Percentiles rank a stretch among this genome's conserved stretches.
phyloP scores from a whole-genome alignment of 345 rosid genomes.

The Alliaria petiolata region DNA sequence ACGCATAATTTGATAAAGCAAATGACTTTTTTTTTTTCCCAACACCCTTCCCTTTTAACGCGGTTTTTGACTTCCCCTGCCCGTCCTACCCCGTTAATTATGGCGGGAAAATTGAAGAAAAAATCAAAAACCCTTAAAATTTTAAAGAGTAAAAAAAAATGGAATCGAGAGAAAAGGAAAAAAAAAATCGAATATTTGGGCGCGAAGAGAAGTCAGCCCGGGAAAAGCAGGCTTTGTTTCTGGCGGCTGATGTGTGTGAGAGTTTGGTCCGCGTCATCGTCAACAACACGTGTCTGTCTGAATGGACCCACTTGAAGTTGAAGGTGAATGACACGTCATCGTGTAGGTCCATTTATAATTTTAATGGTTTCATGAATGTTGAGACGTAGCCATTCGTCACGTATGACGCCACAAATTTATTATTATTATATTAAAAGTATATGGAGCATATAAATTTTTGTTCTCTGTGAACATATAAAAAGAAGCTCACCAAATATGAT shows the following conservation, averaged over 20 bases:
- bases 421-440: no score
- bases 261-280: constrained; percentile 11
- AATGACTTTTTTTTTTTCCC: not conserved
- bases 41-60: not conserved
- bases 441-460: no score
- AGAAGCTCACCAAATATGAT: no score
- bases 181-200: not conserved
- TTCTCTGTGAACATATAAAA: no score
- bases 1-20: not conserved
- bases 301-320: not conserved
- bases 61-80: constrained; percentile 17
- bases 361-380: constrained; percentile 14
- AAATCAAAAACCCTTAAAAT: not conserved
- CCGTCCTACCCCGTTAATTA: constrained; percentile 10
- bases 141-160: no score
- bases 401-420: constrained; percentile 5
- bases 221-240: constrained; percentile 10
- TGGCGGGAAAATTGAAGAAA: constrained; percentile 10
- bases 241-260: constrained; percentile 19
- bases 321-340: constrained; percentile 5
- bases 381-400: constrained; percentile 15
- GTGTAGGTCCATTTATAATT: not conserved
- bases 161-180: not conserved
- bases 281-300: constrained; percentile 14
- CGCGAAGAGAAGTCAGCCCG: constrained; percentile 19